These are phyloP conservation scores for Lupinus albus DNA, from an alignment of 306 rosid genomes.

Conservation along the genomic window DNA sequence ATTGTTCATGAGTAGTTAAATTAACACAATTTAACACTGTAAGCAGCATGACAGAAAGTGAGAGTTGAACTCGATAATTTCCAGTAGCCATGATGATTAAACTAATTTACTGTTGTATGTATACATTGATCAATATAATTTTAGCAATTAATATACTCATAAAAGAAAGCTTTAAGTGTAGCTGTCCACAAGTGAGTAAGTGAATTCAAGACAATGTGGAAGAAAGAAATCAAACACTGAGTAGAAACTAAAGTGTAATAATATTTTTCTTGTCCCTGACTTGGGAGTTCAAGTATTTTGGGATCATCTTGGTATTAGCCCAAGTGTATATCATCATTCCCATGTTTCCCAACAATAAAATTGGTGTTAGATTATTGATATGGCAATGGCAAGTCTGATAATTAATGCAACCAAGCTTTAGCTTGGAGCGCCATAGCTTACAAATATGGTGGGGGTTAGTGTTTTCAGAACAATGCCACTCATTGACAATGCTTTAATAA, in stretches of 20 bases:
- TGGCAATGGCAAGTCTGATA: slow-evolving; percentile 18
- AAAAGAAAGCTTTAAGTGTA: neutral
- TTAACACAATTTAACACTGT: slow-evolving; percentile 7
- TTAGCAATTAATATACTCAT: slow-evolving; percentile 3
- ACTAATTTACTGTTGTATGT: slow-evolving; percentile 22
- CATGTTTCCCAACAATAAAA: neutral
- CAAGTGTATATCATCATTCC: neutral
- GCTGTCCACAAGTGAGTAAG: neutral
- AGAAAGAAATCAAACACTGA: neutral
- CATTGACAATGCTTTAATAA: neutral
- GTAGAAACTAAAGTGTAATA: slow-evolving; percentile 3
- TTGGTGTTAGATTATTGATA: slow-evolving; percentile 31
- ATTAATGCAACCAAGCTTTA: slow-evolving; percentile 20
- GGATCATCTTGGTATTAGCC: slow-evolving; percentile 20
- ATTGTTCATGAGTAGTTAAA: neutral
- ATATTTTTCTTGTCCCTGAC: neutral
- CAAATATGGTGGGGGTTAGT: neutral
- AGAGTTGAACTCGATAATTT: slow-evolving; percentile 18
- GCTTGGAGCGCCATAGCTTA: slow-evolving; percentile 12
- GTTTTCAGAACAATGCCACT: slow-evolving; percentile 25
- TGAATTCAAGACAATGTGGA: slow-evolving; percentile 13
- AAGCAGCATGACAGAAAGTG: slow-evolving; percentile 1
- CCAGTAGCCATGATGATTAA: slow-evolving; percentile 2
- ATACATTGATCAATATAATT: slow-evolving; percentile 10
- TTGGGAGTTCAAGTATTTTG: neutral